A percentile compares a stretch with the other conserved stretches of the same genome.
Evolutionary conservation across 106 monocot genomes (phyloP).

Genomic region (Triglochin maritima): DNA sequence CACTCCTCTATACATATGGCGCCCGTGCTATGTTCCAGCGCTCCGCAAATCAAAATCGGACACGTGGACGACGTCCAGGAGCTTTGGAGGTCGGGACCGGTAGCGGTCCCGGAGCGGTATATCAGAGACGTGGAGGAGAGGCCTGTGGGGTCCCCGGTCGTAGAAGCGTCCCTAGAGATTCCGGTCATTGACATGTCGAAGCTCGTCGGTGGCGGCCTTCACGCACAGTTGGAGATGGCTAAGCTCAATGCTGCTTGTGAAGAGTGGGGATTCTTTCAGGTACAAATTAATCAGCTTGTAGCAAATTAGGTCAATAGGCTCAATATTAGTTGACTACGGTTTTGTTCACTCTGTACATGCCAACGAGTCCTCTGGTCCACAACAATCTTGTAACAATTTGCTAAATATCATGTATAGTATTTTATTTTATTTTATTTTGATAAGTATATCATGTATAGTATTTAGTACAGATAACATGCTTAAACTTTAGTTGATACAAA

Average conservation of each 20-base stretch:
- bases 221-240: constrained; percentile 20
- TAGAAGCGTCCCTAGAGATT: not conserved
- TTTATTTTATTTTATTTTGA: not conserved
- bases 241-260: constrained; percentile 38
- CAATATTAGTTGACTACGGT: not conserved
- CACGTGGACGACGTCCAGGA: constrained; percentile 52
- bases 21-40: constrained; percentile 17
- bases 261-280: constrained; percentile 78
- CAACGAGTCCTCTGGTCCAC: not conserved
- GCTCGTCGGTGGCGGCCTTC: constrained; percentile 1
- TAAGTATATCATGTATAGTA: not conserved
- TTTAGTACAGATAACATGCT: not conserved
- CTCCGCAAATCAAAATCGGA: constrained; percentile 21
- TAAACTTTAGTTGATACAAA: no score
- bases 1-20: constrained; percentile 11
- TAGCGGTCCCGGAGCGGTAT: constrained; percentile 39
- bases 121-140: constrained; percentile 30
- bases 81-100: constrained; percentile 25
- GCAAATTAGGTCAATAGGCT: not conserved
- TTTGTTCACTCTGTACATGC: not conserved
- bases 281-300: not conserved
- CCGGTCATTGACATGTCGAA: constrained; percentile 45
- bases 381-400: no score
- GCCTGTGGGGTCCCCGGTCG: not conserved
- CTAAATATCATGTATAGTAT: no score